A percentile compares a stretch with the other conserved stretches of the same genome.
These are phyloP conservation scores for Syzygium malaccense DNA, from an alignment of 441 rosid species.

Conservation along the genomic window DNA sequence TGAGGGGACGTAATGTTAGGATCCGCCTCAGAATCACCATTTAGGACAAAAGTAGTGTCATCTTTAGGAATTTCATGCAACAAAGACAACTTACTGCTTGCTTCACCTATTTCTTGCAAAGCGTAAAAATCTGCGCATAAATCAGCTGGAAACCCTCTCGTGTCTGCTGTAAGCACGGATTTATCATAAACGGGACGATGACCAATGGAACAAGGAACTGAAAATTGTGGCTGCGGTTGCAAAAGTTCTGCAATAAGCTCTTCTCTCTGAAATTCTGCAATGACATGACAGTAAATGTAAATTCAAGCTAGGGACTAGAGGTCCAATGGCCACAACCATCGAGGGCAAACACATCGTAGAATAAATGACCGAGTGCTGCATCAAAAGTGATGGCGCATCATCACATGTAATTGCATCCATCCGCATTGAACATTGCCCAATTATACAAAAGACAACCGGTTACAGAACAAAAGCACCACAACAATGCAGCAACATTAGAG, in stretches of 20 bases:
- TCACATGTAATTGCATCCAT: neutral
- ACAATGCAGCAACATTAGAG: neutral
- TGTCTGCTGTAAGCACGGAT: conserved; percentile 20
- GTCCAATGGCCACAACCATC: neutral
- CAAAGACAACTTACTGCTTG: conserved; percentile 23
- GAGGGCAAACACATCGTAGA: neutral
- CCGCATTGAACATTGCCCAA: neutral
- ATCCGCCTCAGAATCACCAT: conserved; percentile 27
- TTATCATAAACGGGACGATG: conserved; percentile 24
- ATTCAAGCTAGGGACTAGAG: neutral
- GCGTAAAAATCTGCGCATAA: conserved; percentile 14
- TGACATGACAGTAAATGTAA: neutral
- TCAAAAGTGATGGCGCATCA: neutral
- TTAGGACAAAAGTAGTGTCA: conserved; percentile 3
- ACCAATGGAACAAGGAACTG: conserved; percentile 26
- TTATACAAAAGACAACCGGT: neutral
- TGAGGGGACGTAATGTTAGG: conserved; percentile 38
- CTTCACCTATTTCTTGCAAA: conserved; percentile 19
- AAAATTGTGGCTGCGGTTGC: conserved; percentile 30
- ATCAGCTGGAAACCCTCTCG: conserved; percentile 22
- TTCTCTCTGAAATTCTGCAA: conserved; percentile 57
- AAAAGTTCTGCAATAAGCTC: conserved; percentile 59
- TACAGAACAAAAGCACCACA: neutral
- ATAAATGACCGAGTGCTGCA: neutral
- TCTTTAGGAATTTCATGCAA: conserved; percentile 18